Evolutionary conservation across 257 asterid species (phyloP), one percentile per base, ranked within the genome.

Genomic region (Solanum dulcamara): DNA sequence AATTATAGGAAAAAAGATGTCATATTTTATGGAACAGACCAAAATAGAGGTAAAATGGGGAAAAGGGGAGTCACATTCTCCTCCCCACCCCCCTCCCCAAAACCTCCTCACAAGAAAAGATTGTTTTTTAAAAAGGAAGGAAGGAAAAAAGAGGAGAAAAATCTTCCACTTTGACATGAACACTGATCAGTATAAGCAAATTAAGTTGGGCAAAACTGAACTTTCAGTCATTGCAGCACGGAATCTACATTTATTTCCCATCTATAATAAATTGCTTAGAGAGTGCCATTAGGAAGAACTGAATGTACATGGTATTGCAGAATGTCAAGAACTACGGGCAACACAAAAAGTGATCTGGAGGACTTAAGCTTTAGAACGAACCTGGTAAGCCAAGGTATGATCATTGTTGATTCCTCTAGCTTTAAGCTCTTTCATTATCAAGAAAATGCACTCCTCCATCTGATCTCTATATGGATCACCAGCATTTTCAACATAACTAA

Each of bases 331-430:
- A 60, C 59, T 62, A 53, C 6, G 10, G 30, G 26, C 40, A 37
- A 40, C 64, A 3, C 38, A 59, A 18, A 35, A 77, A 17, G 68
- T 50, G 32, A 81, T 60, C 37, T 10, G 44, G 80, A 89, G 62
- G 83, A 72, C 68, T 42, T 33, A 14, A 70, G 32, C 22, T 22
- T 26, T 8, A 50, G 7, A 37, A 86, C 87, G 70, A 87, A 96
- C 99, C 98, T 96, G 99, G 86, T 91, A 96, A 44, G 98, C 99
- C 89, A 95, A 87, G 51, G 98, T 96, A 83, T 96, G 98, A 81
- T 88, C 84, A 68, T 96, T 96, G 64, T 88, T 86, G 37, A 89
- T 85, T 86, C 94, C 93, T 89, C 99, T 93, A 22, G 97, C 88
- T 89, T 93, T 95, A 71, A 96, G 91, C 87, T 96, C 98, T 88